Percentiles rank a stretch among this genome's conserved stretches.
Evolutionary conservation across 345 rosid genomes (phyloP).

Genomic region (Raphanus raphanistrum): DNA sequence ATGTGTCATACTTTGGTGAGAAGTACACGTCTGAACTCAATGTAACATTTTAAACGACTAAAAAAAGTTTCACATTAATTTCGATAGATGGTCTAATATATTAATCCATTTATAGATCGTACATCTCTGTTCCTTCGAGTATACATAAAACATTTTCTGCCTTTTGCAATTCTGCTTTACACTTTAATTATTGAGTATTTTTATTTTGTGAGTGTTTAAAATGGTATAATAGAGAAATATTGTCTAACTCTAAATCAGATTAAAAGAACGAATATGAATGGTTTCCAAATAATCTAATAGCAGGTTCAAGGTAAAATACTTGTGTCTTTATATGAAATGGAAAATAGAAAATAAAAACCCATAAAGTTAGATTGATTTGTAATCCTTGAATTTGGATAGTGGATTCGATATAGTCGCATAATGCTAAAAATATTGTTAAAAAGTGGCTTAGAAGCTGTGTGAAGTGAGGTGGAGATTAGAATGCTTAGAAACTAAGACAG

Average conservation of each 20-base stretch:
- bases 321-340: neutral
- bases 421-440: conserved; percentile 11
- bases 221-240: neutral
- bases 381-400: neutral
- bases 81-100: conserved; percentile 9
- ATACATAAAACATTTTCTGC: conserved; percentile 15
- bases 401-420: conserved; percentile 2
- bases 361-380: neutral
- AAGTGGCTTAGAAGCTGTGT: conserved; percentile 31
- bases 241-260: neutral
- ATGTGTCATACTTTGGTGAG: conserved; percentile 14
- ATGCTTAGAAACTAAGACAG: conserved; percentile 40
- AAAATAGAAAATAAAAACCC: neutral
- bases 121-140: conserved; percentile 28
- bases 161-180: conserved; percentile 6
- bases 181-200: neutral
- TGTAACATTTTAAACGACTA: conserved; percentile 2
- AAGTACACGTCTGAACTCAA: conserved; percentile 20
- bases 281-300: neutral
- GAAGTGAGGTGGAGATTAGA: conserved; percentile 26
- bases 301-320: neutral
- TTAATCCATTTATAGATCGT: conserved; percentile 23
- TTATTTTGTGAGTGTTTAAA: neutral
- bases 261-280: neutral
- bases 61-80: conserved; percentile 8